These are phyloP conservation scores for Trematosphaeria pertusa DNA, from an alignment of 2,329 filamentous ascomycete species.

Conservation along the genomic window DNA sequence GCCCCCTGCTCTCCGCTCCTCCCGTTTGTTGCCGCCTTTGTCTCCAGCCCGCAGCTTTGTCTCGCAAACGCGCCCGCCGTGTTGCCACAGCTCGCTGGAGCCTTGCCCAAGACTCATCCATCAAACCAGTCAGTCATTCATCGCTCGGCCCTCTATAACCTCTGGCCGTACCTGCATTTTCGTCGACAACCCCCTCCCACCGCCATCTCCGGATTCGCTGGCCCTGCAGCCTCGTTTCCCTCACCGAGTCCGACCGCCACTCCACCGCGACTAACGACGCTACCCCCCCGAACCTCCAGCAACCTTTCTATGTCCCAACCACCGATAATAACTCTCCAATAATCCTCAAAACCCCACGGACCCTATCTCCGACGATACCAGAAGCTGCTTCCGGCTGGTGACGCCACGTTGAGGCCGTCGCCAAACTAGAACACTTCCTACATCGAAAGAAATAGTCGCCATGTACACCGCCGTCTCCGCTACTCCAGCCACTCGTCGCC, in stretches of 20 bases:
- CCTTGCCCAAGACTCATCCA: slow-evolving; percentile 23
- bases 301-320: slow-evolving; percentile 25
- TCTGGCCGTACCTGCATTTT: slow-evolving; percentile 27
- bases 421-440: slow-evolving; percentile 35
- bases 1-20: slow-evolving; percentile 9
- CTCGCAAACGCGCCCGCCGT: slow-evolving; percentile 21
- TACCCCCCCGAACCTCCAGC: slow-evolving; percentile 12
- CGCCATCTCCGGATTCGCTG: slow-evolving; percentile 24
- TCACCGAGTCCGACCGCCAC: slow-evolving; percentile 23
- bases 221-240: slow-evolving; percentile 36
- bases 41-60: slow-evolving; percentile 25
- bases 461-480: slow-evolving; percentile 43
- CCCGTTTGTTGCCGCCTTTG: slow-evolving; percentile 1
- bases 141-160: slow-evolving; percentile 10
- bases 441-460: slow-evolving; percentile 37
- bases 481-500: slow-evolving; percentile 54
- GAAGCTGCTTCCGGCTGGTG: slow-evolving; percentile 39
- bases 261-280: slow-evolving; percentile 25
- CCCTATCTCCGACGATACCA: slow-evolving; percentile 22
- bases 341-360: slow-evolving; percentile 21
- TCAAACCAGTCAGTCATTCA: slow-evolving; percentile 6
- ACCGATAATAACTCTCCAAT: slow-evolving; percentile 36
- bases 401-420: slow-evolving; percentile 31
- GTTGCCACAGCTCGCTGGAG: slow-evolving; percentile 27
- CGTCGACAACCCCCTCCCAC: slow-evolving; percentile 11